Percentiles rank a stretch among this genome's conserved stretches.
Conservation (phyloP, 129 eudicot genomes). For the Flaveria trinervia region DNA sequence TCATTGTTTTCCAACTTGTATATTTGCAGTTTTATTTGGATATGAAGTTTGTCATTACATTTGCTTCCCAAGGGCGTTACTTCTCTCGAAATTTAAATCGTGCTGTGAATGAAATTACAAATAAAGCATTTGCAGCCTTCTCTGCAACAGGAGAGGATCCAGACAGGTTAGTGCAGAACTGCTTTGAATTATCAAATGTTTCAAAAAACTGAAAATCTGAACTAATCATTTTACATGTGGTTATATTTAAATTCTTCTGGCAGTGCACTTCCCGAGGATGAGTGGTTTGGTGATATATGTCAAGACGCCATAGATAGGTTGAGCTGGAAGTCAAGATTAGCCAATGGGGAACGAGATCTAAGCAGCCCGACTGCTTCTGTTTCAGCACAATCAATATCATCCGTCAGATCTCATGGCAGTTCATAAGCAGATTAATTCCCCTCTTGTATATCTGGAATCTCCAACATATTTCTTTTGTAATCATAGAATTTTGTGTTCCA, state of each 20-base stretch:
- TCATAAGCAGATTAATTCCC: constrained; percentile 40
- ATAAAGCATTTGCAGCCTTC: constrained; percentile 76
- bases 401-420: constrained; percentile 89
- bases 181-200: background rate
- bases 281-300: constrained; percentile 74
- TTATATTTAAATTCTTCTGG: background rate
- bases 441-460: constrained; percentile 31
- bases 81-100: constrained; percentile 80
- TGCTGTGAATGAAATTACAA: constrained; percentile 76
- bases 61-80: constrained; percentile 97
- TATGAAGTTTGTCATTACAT: constrained; percentile 90
- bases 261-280: constrained; percentile 91
- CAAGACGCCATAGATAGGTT: constrained; percentile 84
- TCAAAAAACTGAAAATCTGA: background rate
- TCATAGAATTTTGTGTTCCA: constrained; percentile 30
- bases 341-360: constrained; percentile 72
- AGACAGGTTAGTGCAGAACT: constrained; percentile 47
- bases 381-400: constrained; percentile 91
- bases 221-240: too few relatives aligned
- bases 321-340: constrained; percentile 73
- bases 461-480: constrained; percentile 38
- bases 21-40: constrained; percentile 84
- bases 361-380: constrained; percentile 97
- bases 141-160: constrained; percentile 93
- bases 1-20: constrained; percentile 11